Percentiles rank a stretch among this genome's conserved stretches.
phyloP scores from a whole-genome alignment of 306 rosid species.

The Hylodesmum podocarpum region DNA sequence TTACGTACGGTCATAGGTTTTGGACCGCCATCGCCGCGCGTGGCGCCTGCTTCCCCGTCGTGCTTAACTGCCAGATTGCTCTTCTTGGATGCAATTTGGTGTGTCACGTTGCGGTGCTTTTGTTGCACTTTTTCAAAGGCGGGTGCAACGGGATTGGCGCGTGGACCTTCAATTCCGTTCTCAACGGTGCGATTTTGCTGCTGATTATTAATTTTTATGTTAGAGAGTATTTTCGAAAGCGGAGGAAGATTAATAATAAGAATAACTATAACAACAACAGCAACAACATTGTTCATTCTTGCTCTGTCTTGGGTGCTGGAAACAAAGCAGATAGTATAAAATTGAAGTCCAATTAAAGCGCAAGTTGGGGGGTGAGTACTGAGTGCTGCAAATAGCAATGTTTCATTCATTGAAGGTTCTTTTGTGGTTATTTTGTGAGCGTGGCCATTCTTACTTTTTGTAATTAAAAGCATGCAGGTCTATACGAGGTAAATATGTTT shows the following conservation, averaged over 20 bases:
- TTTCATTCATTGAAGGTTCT: neutral
- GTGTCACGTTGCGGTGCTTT: conserved; percentile 69
- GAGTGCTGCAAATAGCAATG: no score
- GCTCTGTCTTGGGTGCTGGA: neutral
- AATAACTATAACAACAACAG: no score
- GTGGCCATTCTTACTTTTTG: neutral
- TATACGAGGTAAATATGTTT: neutral
- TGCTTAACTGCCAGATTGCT: conserved; percentile 58
- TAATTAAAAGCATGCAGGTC: neutral
- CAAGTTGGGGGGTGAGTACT: no score
- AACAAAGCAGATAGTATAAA: neutral
- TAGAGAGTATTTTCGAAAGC: conserved; percentile 40
- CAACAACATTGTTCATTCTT: neutral
- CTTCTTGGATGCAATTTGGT: conserved; percentile 66
- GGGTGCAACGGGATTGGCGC: conserved; percentile 93
- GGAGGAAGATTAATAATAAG: neutral
- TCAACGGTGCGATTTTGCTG: conserved; percentile 55
- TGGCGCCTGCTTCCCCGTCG: conserved; percentile 60
- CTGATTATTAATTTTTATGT: conserved; percentile 64
- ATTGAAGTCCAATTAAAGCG: conserved; percentile 21
- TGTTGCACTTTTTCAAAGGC: conserved; percentile 63
- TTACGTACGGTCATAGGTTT: conserved; percentile 67
- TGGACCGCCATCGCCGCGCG: conserved; percentile 69
- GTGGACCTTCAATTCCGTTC: conserved; percentile 70
- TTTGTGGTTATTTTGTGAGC: neutral